Base-by-base conservation (phyloP, 805 yeast species). In the Wickerhamomyces ciferrii region DNA sequence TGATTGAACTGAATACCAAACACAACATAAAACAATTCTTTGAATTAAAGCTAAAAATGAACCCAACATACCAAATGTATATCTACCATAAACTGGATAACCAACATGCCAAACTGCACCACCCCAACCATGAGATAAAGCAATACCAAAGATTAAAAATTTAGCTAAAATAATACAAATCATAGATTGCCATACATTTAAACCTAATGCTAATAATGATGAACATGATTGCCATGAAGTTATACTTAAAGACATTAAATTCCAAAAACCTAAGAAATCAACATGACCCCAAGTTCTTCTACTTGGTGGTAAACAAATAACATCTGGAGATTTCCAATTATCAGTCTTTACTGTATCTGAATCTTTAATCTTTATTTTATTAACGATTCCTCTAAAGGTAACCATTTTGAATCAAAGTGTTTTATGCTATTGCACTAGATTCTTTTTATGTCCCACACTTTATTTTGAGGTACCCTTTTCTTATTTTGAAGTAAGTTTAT, bases 21-120 rank as follows among this genome's bases (percentile, higher is more conserved):
- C 71, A 32, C 71, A 63, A 18, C 74, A 68, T 39, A 76, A 59
- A 25, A 73, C 63, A 36, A 69, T 65, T 56, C 82, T 62, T 47
- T 70, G 69, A 11, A 67, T 47, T 31, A 78, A 62, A n/a, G 74
- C 75, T 24, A 75, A 45, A 39, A 58, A 64, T 5, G 75, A 66
- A 3, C 80, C 79, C 48, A 65, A 58, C 34, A 74, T 62, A 10
- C 83, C 82, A 61, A 72, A 76, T 0, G 72, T 60, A 41, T 68
- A 65, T 43, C 81, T 59, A 21, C 68, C 62, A 43, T 65, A 65
- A 11, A 76, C 66, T 3, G 81, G 70, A 51, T 66, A 77, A 1
- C 81, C 79, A 38, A 77, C 65, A 55, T 75, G 80, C 58, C 69
- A 76, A 20, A 67, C 65, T 8, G 72, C 68, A 31, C 82, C 81